A percentile compares a stretch with the other conserved stretches of the same genome.
These are phyloP conservation scores for Strombidium stylifer DNA, from an alignment of 73 alveolate genomes.

Conservation along the genomic window DNA sequence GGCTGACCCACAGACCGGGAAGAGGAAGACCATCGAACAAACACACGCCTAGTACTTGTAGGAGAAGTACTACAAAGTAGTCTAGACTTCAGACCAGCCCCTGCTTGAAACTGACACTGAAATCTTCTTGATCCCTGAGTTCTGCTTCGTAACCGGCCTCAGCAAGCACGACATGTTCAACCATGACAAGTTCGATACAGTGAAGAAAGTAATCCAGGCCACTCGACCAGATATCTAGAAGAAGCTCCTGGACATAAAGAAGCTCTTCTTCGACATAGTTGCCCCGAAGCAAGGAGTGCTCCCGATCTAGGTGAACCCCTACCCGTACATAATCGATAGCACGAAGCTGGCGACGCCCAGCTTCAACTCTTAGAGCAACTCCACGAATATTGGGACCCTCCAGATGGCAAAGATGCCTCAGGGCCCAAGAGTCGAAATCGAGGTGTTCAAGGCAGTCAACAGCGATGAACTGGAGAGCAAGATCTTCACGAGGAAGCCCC, in stretches of 20 bases:
- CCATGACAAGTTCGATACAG: neutral
- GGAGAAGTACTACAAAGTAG: conserved; percentile 2
- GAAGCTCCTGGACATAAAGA: neutral
- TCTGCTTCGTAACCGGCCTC: conserved; percentile 6
- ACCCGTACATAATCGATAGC: conserved; percentile 5
- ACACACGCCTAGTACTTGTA: neutral
- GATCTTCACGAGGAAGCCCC: neutral
- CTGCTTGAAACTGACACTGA: conserved; percentile 2
- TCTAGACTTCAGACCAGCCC: neutral
- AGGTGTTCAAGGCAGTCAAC: neutral
- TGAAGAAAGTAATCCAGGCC: conserved; percentile 1
- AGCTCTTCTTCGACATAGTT: neutral
- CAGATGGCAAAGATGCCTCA: conserved; percentile 8
- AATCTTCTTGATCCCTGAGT: conserved; percentile 11
- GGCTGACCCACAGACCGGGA: neutral
- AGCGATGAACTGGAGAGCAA: conserved; percentile 8
- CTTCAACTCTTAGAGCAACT: too few relatives aligned
- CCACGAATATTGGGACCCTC: too few relatives aligned
- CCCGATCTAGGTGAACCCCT: neutral
- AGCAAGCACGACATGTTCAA: neutral
- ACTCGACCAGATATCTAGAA: conserved; percentile 8
- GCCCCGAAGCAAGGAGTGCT: neutral
- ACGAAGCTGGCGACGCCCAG: neutral
- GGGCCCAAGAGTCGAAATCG: conserved; percentile 8
- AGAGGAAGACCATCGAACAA: neutral